Conservation (phyloP, 495 filamentous ascomycete species). For the Penicillium paxilli region DNA sequence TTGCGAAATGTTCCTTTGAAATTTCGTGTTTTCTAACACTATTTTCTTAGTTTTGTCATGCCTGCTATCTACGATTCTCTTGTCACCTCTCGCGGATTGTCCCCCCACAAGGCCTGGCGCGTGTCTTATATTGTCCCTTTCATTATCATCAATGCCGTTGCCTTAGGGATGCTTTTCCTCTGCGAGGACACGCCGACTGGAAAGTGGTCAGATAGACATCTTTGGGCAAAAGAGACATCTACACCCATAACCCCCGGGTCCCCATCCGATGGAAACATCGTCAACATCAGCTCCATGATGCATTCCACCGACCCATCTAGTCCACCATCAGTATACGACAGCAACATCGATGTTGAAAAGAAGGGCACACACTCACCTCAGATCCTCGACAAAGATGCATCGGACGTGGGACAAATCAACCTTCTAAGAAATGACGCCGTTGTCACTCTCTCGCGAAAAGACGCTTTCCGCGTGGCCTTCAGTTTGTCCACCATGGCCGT, state of each 20-base stretch:
- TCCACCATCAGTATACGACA: conserved; percentile 38
- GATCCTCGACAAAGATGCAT: conserved; percentile 49
- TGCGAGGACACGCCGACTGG: conserved; percentile 87
- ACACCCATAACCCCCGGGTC: neutral
- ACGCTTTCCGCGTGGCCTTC: conserved; percentile 57
- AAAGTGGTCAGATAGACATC: conserved; percentile 74
- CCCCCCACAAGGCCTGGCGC: conserved; percentile 74
- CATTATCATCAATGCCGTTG: conserved; percentile 65
- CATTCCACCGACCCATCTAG: conserved; percentile 33
- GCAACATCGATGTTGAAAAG: conserved; percentile 41
- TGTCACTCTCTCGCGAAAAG: conserved; percentile 61
- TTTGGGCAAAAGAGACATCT: conserved; percentile 31
- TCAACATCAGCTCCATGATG: conserved; percentile 49
- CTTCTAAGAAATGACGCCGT: conserved; percentile 59
- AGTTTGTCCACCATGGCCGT: conserved; percentile 69
- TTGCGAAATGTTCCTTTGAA: neutral
- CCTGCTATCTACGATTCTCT: conserved; percentile 85
- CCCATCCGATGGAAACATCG: conserved; percentile 51
- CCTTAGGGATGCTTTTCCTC: conserved; percentile 67
- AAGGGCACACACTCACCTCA: conserved; percentile 36
- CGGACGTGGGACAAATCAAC: conserved; percentile 54
- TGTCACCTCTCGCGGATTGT: conserved; percentile 56
- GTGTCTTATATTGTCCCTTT: conserved; percentile 83
- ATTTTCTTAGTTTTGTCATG: conserved; percentile 74
- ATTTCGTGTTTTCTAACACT: neutral